Percentiles rank a stretch among this genome's conserved stretches.
Conservation (phyloP, 495 filamentous ascomycete species). For the Astrocystis sublimbata region DNA sequence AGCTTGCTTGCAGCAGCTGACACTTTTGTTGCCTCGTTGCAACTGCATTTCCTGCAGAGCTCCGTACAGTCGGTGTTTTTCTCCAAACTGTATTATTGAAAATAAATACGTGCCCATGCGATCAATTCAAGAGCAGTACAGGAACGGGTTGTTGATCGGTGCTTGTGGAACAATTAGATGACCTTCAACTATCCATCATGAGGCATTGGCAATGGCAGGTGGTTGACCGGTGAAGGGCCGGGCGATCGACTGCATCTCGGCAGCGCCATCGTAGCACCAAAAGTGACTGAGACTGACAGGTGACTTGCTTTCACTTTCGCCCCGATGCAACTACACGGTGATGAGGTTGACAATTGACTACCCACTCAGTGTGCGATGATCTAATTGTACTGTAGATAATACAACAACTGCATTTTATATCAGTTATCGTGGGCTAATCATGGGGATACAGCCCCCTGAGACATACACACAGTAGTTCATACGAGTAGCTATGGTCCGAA, state of each 20-base stretch:
- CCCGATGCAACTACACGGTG: no score
- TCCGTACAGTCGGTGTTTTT: background rate
- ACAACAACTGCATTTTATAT: no score
- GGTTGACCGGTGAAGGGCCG: background rate
- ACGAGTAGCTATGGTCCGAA: no score
- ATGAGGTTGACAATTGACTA: no score
- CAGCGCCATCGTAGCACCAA: no score
- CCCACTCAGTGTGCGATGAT: no score
- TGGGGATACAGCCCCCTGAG: no score
- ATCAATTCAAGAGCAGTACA: background rate
- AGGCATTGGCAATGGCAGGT: background rate
- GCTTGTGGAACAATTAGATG: background rate
- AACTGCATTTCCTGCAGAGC: background rate
- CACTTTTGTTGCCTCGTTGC: background rate
- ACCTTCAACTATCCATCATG: background rate
- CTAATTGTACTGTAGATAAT: no score
- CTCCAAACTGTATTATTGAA: background rate
- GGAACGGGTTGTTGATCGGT: background rate
- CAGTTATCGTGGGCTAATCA: no score
- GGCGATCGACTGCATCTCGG: background rate
- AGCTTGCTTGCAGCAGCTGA: slow-evolving; percentile 5
- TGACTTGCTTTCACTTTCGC: no score
- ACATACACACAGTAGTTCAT: no score
- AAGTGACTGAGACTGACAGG: no score
- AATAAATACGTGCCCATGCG: background rate